These are phyloP conservation scores for Xylariaceae sp. DNA, from an alignment of 2,329 filamentous ascomycete genomes.

Conservation along the genomic window DNA sequence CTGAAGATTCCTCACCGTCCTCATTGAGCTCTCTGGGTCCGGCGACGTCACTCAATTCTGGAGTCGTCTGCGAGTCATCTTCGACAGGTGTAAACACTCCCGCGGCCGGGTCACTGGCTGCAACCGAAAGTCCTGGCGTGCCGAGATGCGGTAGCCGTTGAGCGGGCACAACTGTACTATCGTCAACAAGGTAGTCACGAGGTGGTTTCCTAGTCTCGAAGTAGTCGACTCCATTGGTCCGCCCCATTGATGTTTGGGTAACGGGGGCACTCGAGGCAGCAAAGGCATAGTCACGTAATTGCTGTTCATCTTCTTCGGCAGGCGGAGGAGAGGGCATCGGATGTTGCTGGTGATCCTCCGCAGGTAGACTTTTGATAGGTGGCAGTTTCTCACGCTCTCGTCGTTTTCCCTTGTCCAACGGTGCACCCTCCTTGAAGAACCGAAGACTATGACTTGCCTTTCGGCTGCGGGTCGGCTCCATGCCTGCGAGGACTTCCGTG, in stretches of 20 bases:
- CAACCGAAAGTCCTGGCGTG: background rate
- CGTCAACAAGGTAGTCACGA: conserved; percentile 2
- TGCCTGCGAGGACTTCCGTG: conserved; percentile 50
- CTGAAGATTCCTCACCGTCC: conserved; percentile 57
- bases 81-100: conserved; percentile 5
- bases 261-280: conserved; percentile 10
- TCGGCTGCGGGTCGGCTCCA: conserved; percentile 57
- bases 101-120: conserved; percentile 5
- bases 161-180: background rate
- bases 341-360: conserved; percentile 11
- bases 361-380: conserved; percentile 25
- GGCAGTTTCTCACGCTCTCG: conserved; percentile 43
- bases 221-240: conserved; percentile 16
- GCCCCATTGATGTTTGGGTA: conserved; percentile 5
- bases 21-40: conserved; percentile 33
- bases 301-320: conserved; percentile 15
- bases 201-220: conserved; percentile 15
- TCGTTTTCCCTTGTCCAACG: conserved; percentile 49
- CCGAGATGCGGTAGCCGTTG: background rate
- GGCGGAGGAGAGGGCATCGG: conserved; percentile 16
- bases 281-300: conserved; percentile 13
- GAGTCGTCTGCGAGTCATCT: conserved; percentile 17
- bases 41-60: conserved; percentile 31
- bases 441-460: conserved; percentile 61
- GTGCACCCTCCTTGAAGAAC: conserved; percentile 59